These are phyloP conservation scores for Amorphotheca resinae DNA, from an alignment of 495 filamentous ascomycete genomes.

Conservation along the genomic window DNA sequence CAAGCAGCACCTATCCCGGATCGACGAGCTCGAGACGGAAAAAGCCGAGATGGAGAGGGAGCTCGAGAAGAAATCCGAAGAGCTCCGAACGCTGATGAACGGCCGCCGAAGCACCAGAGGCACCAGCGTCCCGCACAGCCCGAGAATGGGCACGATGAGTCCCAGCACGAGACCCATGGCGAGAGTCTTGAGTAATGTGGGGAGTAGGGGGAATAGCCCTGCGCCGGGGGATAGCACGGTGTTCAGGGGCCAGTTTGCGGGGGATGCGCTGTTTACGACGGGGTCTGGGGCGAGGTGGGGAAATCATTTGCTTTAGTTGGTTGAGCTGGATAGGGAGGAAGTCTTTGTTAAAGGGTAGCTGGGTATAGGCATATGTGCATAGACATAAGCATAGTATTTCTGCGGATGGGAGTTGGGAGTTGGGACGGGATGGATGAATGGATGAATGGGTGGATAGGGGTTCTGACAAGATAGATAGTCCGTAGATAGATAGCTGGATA, in stretches of 20 bases:
- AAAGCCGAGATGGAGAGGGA: slow-evolving; percentile 56
- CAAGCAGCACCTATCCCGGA: slow-evolving; percentile 34
- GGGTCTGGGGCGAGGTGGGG: slow-evolving; percentile 5
- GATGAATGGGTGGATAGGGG: neutral
- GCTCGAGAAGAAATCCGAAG: slow-evolving; percentile 38
- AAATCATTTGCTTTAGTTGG: slow-evolving; percentile 11
- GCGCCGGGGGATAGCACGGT: slow-evolving; percentile 5
- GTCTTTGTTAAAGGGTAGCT: neutral
- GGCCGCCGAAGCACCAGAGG: slow-evolving; percentile 15
- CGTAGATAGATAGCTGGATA: too few species aligned
- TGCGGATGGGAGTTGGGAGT: neutral
- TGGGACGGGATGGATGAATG: neutral
- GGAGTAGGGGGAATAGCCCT: slow-evolving; percentile 18
- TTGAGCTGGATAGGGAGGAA: neutral
- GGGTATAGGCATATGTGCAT: neutral
- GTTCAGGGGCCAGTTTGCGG: neutral
- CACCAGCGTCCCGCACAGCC: slow-evolving; percentile 13
- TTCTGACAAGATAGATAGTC: too few species aligned
- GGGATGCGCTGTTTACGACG: slow-evolving; percentile 9
- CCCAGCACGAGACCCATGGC: slow-evolving; percentile 4
- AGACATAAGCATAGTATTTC: neutral
- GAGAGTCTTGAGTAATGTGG: slow-evolving; percentile 1
- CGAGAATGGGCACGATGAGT: slow-evolving; percentile 18
- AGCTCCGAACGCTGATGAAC: slow-evolving; percentile 10
- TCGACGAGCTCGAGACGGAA: slow-evolving; percentile 56